phyloP scores from a whole-genome alignment of 495 filamentous ascomycete species.

The Pseudomonodictys pantanalensis region DNA sequence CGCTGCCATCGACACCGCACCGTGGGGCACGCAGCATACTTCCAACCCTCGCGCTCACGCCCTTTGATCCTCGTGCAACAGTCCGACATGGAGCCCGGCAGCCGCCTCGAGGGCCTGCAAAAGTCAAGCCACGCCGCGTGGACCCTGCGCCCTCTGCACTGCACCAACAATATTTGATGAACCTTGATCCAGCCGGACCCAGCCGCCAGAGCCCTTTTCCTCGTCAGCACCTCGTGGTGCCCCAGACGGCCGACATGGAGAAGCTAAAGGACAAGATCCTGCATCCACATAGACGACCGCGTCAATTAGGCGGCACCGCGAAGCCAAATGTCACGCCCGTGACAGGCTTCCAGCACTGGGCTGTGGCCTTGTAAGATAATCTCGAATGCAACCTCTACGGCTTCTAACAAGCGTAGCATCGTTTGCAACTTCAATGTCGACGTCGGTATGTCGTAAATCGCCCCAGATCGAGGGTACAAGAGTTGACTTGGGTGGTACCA shows the following conservation, averaged over 20 bases:
- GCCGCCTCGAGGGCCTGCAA: background rate
- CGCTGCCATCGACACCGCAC: background rate
- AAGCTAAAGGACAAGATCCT: constrained; percentile 30
- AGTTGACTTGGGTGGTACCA: constrained; percentile 1
- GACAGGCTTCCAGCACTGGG: constrained; percentile 31
- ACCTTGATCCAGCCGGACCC: background rate
- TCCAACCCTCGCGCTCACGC: background rate
- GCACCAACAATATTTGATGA: background rate
- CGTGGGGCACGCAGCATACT: background rate
- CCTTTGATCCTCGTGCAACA: background rate
- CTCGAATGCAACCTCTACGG: background rate
- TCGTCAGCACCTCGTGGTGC: background rate
- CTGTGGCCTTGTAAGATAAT: constrained; percentile 34
- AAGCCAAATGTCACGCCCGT: background rate
- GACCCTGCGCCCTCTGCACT: background rate
- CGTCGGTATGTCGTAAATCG: constrained; percentile 25
- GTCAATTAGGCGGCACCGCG: background rate
- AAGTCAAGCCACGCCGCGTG: background rate
- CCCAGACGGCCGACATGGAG: constrained; percentile 24
- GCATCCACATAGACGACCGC: constrained; percentile 12
- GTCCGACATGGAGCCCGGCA: too few relatives aligned
- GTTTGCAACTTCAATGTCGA: constrained; percentile 42
- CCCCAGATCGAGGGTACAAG: background rate
- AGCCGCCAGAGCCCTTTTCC: background rate
- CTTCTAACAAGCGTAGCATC: constrained; percentile 23